Conservation (phyloP, 208 protist species). For the Leishmania aethiopica region DNA sequence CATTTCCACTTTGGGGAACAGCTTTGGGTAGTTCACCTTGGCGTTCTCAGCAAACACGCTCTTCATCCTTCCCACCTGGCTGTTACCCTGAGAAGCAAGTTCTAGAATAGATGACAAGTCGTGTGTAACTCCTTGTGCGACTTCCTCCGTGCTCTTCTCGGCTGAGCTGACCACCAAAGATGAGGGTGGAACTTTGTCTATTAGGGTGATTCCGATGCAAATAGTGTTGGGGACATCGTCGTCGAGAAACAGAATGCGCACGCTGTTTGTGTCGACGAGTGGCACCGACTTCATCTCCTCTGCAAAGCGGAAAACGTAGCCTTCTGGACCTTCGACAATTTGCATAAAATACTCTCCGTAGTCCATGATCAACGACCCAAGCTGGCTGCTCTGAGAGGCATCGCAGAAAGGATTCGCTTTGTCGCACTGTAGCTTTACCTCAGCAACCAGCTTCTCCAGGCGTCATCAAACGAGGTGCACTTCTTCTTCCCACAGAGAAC, state of each 20-base stretch:
- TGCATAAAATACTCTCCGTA: slow-evolving; percentile 73
- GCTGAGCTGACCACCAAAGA: slow-evolving; percentile 19
- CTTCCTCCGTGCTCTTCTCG: slow-evolving; percentile 57
- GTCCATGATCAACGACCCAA: slow-evolving; percentile 48
- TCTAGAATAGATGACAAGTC: slow-evolving; percentile 63
- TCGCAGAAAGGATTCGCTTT: slow-evolving; percentile 30
- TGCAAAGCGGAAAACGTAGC: slow-evolving; percentile 55
- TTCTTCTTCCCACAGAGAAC: slow-evolving; percentile 50
- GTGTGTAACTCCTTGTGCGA: slow-evolving; percentile 43
- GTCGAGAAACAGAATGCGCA: slow-evolving; percentile 63
- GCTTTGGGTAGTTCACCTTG: slow-evolving; percentile 65
- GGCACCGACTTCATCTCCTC: slow-evolving; percentile 35
- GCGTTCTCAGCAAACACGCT: slow-evolving; percentile 61
- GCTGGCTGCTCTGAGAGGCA: not conserved
- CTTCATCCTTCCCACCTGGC: slow-evolving; percentile 24
- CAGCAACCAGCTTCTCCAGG: slow-evolving; percentile 23
- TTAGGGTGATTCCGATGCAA: slow-evolving; percentile 28
- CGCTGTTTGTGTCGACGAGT: slow-evolving; percentile 29
- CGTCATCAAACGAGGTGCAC: slow-evolving; percentile 12
- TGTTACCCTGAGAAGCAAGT: slow-evolving; percentile 29
- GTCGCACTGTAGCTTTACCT: slow-evolving; percentile 33
- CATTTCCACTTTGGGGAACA: slow-evolving; percentile 62
- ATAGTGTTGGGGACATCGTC: slow-evolving; percentile 51
- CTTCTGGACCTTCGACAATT: slow-evolving; percentile 64
- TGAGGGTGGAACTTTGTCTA: slow-evolving; percentile 64